Percentiles rank a stretch among this genome's conserved stretches.
phyloP scores from a whole-genome alignment of 2,329 filamentous ascomycete genomes.

The Calonectria naviculata region DNA sequence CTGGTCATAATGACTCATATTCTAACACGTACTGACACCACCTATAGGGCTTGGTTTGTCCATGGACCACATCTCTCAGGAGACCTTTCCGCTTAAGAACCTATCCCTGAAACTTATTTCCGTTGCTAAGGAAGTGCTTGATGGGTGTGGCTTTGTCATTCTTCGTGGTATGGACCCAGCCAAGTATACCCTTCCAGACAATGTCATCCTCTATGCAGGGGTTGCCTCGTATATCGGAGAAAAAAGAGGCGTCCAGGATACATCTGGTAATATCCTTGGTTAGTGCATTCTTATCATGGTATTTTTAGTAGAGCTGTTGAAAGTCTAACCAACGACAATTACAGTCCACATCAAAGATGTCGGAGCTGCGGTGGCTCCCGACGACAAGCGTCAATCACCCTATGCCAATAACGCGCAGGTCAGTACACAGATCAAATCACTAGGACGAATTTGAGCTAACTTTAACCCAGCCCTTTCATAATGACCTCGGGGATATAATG shows the following conservation, averaged over 20 bases:
- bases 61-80: neutral
- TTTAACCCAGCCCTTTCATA: neutral
- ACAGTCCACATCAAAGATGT: constrained; percentile 1
- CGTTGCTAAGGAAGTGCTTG: constrained; percentile 56
- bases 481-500: constrained; percentile 59
- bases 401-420: neutral
- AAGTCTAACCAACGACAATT: neutral
- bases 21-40: neutral
- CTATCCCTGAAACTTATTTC: neutral
- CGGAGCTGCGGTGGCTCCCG: neutral
- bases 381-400: neutral
- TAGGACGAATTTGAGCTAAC: neutral
- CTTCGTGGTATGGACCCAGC: constrained; percentile 65
- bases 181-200: constrained; percentile 63
- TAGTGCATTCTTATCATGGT: neutral
- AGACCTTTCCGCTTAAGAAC: neutral
- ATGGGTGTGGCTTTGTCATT: constrained; percentile 68
- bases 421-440: neutral
- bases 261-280: constrained; percentile 16
- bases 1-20: neutral
- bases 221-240: constrained; percentile 66
- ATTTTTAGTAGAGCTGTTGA: neutral
- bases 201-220: constrained; percentile 67
- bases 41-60: neutral
- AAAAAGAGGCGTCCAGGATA: constrained; percentile 61